Base-by-base conservation (phyloP, 2,329 filamentous ascomycete species). In the Zalaria obscura region DNA sequence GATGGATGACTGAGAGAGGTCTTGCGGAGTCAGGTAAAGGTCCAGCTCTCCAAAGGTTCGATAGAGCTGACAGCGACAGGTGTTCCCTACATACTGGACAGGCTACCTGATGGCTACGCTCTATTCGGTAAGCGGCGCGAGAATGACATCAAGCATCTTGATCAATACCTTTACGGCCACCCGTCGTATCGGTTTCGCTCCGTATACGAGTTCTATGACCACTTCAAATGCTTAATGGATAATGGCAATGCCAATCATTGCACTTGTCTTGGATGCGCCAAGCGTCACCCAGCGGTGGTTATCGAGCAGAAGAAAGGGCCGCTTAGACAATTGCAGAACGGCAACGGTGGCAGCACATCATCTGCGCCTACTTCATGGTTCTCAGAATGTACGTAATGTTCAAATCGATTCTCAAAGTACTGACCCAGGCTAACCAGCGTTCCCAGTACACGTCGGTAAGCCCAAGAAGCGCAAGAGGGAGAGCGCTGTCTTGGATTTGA, bases 81-180 rank as follows among this genome's bases (percentile, higher is more conserved):
- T 3, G 53, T 65, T 7, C 55, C 54, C 2, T 77, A 77, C 52
- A 61, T 58, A 2, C 59, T 80, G 1, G 65, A 75, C 40, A 52
- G 54, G 10, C 55, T 79, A 1, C 76, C 76, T 2, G 53, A 63
- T 3, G 73, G 73, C 2, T 80, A 75, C 51, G 59, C 56, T 0
- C 50, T 76, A 0, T 71, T 67, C 49, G 64, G 74, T 38, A 64
- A 67, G 26, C 57, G 64, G 1, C 64, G 73, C n/a, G 60, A 50
- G 3, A 56, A 39, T 3, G 29, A 46, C 10, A 42, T 40, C 3
- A 49, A 46, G 18, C 54, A 72, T 53, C 50, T 66, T 5, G 75
- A 78, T 52, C 65, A 67, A 39, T 76, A 71, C 42, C 56, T 78
- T 0, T 78, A 64, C 42, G 76, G 76, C 0, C 73, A 79, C 52